Base-by-base conservation (phyloP, 805 yeast genomes). In the Cyberlindnera suaveolens region DNA sequence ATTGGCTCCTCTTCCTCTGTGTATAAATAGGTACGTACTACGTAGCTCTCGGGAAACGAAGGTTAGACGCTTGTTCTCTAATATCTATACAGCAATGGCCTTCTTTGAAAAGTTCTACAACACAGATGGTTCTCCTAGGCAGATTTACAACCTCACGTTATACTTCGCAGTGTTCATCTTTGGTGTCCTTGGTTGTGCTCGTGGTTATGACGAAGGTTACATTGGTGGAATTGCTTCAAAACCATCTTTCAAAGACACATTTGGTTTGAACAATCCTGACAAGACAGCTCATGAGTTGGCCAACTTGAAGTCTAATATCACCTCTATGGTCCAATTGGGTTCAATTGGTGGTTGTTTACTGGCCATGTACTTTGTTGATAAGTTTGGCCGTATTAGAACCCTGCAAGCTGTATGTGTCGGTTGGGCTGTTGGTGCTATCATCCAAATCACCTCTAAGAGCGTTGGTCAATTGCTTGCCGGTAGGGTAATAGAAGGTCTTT, bases 181-280 rank as follows among this genome's bases (percentile, higher is more conserved):
- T 58, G 83, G 82, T 38, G 56, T 77, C 15, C 57, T 76, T 36
- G 83, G 83, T 6, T 65, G 73, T 30, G 77, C 78, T 5, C 61
- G 83, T 58, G 83, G 82, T 13, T 69, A 65, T 37, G 82, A 78
- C 55, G 82, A 78, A 56, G 82, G 82, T 30, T 61, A 60, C 46
- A 65, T 72, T 30, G 61, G 77, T 8, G 78, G 77, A 11, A 60
- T 69, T 6, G 61, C 71, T 17, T 64, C 72, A 10, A 78, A 71
- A 50, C 45, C 48, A 4, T 63, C 74, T 0, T 78, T 78, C 54
- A 58, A 52, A 27, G 41, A 53, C 6, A 57, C 59, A 39, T 75
- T 75, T 51, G 78, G 78, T 0, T 62, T 78, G 19, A 53, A 59
- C 14, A 75, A 74, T 50, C 53, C 63, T 5, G 47, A 50, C 19